These are phyloP conservation scores for Fusarium acutatum DNA, from an alignment of 2,329 filamentous ascomycete species.

Conservation along the genomic window DNA sequence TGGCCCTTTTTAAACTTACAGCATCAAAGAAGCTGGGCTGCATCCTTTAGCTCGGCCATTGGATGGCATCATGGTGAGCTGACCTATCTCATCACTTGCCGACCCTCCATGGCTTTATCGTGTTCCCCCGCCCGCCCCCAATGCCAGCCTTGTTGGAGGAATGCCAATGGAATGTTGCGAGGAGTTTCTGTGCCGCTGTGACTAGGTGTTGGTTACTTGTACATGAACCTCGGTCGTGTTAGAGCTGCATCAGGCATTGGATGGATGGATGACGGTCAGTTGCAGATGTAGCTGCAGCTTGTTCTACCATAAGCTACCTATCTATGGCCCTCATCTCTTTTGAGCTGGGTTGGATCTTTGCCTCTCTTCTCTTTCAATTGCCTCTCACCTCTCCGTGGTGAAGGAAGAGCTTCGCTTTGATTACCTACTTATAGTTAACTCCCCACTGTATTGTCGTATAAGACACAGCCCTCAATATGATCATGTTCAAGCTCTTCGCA, in stretches of 20 bases:
- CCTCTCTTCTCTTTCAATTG: conserved; percentile 12
- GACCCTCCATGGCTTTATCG: conserved; percentile 30
- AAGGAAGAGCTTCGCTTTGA: conserved; percentile 1
- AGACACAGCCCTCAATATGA: conserved; percentile 28
- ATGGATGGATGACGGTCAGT: conserved; percentile 30
- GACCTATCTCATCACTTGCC: conserved; percentile 22
- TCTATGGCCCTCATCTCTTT: conserved; percentile 6
- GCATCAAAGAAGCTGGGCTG: conserved; percentile 29
- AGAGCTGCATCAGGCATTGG: conserved; percentile 21
- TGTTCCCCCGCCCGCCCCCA: conserved; percentile 22
- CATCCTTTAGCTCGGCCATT: conserved; percentile 25
- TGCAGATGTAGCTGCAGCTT: conserved; percentile 18
- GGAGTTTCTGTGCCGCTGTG: conserved; percentile 19
- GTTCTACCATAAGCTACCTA: conserved; percentile 14
- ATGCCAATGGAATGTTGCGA: conserved; percentile 18
- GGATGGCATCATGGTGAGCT: conserved; percentile 15
- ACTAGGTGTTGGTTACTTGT: conserved; percentile 12
- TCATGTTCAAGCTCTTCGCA: conserved; percentile 16
- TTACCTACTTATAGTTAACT: not conserved
- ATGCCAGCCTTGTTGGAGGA: conserved; percentile 21
- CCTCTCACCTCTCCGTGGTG: conserved; percentile 18
- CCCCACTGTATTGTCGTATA: not conserved
- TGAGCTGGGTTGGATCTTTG: not conserved
- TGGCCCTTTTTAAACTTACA: conserved; percentile 15
- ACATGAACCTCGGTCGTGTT: conserved; percentile 23